phyloP scores from a whole-genome alignment of 1,284 basidiomycete species.

The Ceratobasidium sp. region DNA sequence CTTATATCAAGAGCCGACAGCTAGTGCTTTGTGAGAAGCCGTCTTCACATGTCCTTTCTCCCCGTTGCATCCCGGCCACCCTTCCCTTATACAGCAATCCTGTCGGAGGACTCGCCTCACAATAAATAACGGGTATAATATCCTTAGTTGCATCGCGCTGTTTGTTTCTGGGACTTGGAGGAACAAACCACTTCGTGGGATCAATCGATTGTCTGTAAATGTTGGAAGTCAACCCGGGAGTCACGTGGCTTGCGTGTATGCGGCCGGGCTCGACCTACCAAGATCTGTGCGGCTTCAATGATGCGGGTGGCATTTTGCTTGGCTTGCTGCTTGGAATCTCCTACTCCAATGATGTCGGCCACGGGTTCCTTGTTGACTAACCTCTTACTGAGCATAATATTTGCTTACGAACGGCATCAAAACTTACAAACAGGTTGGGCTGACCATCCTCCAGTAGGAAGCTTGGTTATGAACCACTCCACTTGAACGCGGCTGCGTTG shows the following conservation, averaged over 20 bases:
- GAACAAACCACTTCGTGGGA: too few relatives aligned
- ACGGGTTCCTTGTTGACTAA: not conserved
- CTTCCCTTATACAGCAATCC: not conserved
- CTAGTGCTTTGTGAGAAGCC: not conserved
- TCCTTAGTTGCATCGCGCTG: too few relatives aligned
- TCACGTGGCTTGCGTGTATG: not conserved
- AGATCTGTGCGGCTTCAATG: not conserved
- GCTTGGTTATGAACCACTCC: not conserved
- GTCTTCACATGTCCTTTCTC: not conserved
- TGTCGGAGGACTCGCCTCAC: not conserved
- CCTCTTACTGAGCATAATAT: not conserved
- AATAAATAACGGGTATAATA: not conserved
- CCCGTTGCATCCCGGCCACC: not conserved
- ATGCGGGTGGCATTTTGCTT: not conserved
- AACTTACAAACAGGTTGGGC: not conserved
- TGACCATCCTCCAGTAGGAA: not conserved
- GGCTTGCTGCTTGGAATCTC: not conserved
- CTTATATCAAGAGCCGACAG: not conserved
- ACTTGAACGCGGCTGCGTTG: not conserved
- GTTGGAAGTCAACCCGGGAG: not conserved
- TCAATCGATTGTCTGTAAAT: not conserved
- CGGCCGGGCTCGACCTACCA: not conserved
- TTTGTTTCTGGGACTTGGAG: too few relatives aligned
- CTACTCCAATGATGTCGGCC: not conserved
- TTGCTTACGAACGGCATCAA: not conserved